Base-by-base conservation (phyloP, 169 alveolate genomes). In the Plasmodium gaboni region DNA sequence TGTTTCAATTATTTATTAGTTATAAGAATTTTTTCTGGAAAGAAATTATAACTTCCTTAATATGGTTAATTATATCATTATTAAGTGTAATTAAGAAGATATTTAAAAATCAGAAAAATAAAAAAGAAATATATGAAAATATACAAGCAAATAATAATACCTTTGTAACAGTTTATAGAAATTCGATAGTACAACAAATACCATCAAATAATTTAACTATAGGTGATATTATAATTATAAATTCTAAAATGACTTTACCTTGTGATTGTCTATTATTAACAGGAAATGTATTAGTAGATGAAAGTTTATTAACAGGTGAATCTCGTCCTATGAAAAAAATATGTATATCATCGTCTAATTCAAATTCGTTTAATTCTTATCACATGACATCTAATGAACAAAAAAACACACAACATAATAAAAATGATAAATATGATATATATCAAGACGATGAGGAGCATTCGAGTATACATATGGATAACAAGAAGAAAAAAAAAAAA, bases 261-360 rank as follows among this genome's bases (percentile, higher is more conserved):
- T 95, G 98, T 61, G 98, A 96, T 89, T 74, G 95, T 91, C 63
- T 96, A 57, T 88, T 96, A 78, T 89, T 95, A 71, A 86, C 95
- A 15, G 97, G 98, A 2, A 89, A 93, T 22, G 97, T 95, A 3
- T 89, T 94, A 28, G 95, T 95, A 13, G 98, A 96, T 70, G 98
- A 96, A 86, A 93, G 97, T 64, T 88, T 93, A 42, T 88, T 96
- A 42, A 96, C 98, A 1, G 98, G 98, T 1, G 98, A 96, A 87
- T 92, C 97, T 2, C 78, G 92, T 17, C 98, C 98, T 1, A 89
- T 95, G 71, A 92, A 94, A 60, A 96, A 95, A 88, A 89, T 88
- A n/a, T 94, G 93, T 71, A 67, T 96, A 92, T 60, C 76, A 53
- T 38, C 46, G 5, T 38, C 46, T 0, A 55, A 74, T 55, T 2